Evolutionary conservation across 805 yeast genomes (phyloP), one percentile per base, ranked within the genome.

Genomic region (Candida corydali): DNA sequence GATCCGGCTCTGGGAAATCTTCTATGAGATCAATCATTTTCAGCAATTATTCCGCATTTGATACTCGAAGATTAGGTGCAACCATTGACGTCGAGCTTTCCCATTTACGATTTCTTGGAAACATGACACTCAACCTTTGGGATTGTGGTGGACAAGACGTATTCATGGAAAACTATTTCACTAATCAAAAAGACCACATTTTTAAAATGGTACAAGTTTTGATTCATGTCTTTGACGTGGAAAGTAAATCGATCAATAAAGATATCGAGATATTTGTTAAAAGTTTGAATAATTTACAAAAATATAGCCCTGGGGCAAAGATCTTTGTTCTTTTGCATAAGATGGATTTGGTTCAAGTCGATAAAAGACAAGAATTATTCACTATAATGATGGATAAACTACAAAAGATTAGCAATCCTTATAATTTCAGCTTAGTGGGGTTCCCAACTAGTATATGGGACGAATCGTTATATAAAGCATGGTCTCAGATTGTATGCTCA

Each of bases 71-170:
- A 40, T 63, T 93, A 10, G 98, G 98, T 2, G 98, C 98, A 8
- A 93, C 98, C 0, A 89, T 93, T 39, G 98, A 93, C 54, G 97
- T 93, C n/a, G 98, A 93, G 55, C 96, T 93, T 55, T 87, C 97
- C 2, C 96, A 91, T 61, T 64, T 93, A 38, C 69, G 98, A 34
- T 89, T 93, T 52, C 67, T 93, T 41, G 96, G 96, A 1, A 89
- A 91, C 56, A 87, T 93, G 94, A 88, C 97, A 1, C 68, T 93
- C 31, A 91, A 91, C 51, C 66, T 93, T 16, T 89, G 98, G 98
- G 98, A 93, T 59, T 93, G 98, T 63, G 98, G 98, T 51, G 96
- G 96, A 3, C 98, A 93, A 57, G 97, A 93, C 58, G 87, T 84
- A 2, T 93, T 89, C 48, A 89, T 93, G 86, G 97, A 91, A 53